Conservation (phyloP, 805 yeast genomes). For the Pichia cephalocereana region DNA sequence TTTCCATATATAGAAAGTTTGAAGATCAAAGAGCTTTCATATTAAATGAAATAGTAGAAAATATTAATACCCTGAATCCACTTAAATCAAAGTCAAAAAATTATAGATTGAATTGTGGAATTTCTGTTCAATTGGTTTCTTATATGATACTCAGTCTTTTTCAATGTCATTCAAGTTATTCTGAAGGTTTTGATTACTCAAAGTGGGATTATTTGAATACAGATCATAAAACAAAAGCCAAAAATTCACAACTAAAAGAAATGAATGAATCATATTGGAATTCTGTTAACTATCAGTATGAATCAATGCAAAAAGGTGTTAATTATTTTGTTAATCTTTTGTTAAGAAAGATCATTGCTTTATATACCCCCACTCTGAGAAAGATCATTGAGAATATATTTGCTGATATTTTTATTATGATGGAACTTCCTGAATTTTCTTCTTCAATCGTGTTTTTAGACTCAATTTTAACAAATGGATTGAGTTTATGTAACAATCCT, state of each 20-base stretch:
- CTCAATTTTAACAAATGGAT: slow-evolving; percentile 14
- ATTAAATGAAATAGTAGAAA: slow-evolving; percentile 47
- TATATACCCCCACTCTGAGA: slow-evolving; percentile 25
- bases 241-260: slow-evolving; percentile 2
- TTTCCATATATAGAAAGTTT: slow-evolving; percentile 31
- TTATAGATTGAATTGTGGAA: slow-evolving; percentile 34
- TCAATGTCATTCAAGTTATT: slow-evolving; percentile 18
- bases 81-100: slow-evolving; percentile 37
- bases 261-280: slow-evolving; percentile 9
- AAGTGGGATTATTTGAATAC: slow-evolving; percentile 15
- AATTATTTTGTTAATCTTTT: slow-evolving; percentile 25
- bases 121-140: slow-evolving; percentile 40
- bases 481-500: slow-evolving; percentile 27
- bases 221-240: slow-evolving; percentile 5
- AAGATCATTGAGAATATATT: slow-evolving; percentile 42
- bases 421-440: slow-evolving; percentile 54
- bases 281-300: slow-evolving; percentile 4
- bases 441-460: slow-evolving; percentile 40
- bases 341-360: slow-evolving; percentile 23
- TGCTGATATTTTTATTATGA: slow-evolving; percentile 44
- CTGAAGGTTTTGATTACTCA: slow-evolving; percentile 15
- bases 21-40: slow-evolving; percentile 52
- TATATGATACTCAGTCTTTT: slow-evolving; percentile 35
- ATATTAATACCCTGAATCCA: slow-evolving; percentile 40
- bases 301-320: slow-evolving; percentile 11